These are phyloP conservation scores for Plasmodium falciparum DNA, from an alignment of 169 alveolate species.

Conservation along the genomic window DNA sequence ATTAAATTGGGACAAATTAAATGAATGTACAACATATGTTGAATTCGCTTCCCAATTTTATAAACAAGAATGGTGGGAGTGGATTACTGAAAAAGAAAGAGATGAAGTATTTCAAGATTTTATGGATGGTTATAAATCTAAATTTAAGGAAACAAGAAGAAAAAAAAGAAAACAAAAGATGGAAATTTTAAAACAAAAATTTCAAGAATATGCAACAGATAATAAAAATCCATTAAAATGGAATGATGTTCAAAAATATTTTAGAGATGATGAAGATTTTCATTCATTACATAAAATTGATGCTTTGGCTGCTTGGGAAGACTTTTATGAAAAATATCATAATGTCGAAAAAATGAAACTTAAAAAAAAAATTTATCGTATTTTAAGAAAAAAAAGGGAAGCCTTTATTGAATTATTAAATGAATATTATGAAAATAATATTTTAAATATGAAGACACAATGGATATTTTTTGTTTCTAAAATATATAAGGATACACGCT, in stretches of 20 bases:
- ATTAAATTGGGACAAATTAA: conserved; percentile 81
- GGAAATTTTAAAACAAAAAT: conserved; percentile 79
- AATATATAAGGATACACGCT: conserved; percentile 70
- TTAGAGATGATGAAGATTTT: conserved; percentile 78
- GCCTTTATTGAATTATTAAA: conserved; percentile 82
- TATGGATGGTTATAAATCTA: conserved; percentile 80
- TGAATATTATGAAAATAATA: conserved; percentile 75
- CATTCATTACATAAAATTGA: conserved; percentile 81
- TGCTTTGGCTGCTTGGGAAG: conserved; percentile 82
- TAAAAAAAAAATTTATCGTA: conserved; percentile 79
- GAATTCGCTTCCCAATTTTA: conserved; percentile 85
- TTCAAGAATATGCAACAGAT: conserved; percentile 62
- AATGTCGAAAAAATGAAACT: conserved; percentile 75
- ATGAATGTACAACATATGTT: conserved; percentile 77
- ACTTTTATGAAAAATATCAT: conserved; percentile 79
- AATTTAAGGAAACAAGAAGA: conserved; percentile 78
- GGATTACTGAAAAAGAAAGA: conserved; percentile 86
- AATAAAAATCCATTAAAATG: conserved; percentile 77
- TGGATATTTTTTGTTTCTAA: conserved; percentile 76
- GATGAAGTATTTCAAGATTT: conserved; percentile 88
- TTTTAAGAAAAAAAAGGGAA: conserved; percentile 84
- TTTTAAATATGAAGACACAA: conserved; percentile 68
- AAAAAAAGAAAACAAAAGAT: conserved; percentile 75
- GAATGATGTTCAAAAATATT: conserved; percentile 78
- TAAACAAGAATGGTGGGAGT: conserved; percentile 89